Evolutionary conservation across 768 basidiomycete species (phyloP), one percentile per base, ranked within the genome.

Genomic region (Macrolepiota albuminosa): DNA sequence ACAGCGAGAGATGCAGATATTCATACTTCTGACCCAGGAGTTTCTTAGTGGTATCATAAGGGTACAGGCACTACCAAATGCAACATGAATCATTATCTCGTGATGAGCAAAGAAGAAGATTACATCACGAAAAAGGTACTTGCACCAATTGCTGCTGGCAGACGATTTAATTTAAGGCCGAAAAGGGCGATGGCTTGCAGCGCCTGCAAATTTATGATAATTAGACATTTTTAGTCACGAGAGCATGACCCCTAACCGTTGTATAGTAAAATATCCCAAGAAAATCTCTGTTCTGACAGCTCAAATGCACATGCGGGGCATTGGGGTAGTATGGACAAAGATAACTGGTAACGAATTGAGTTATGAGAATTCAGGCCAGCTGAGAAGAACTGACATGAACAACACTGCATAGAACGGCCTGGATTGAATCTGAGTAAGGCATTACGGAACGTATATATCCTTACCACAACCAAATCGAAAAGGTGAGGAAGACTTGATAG

Each of bases 181-280:
- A 91, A 91, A 11, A 91, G 72, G 1, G 83, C 87, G 47, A 91
- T 84, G 1, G 86, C 87, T 73, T 85, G 86, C 6, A 87, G 69
- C 3, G 78, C 80, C 73, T 78, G 56, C 2, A 36, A 21, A 36
- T 37, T 7, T 3, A 31, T 34, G 26, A 21, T 13, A 29, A 57
- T 59, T 3, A 52, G 47, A 52, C 47, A 16, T 65, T 54, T 31
- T 54, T 37, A 39, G 47, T 6, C 33, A 29, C 57, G 43, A 52
- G 24, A 21, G 37, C 6, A 37, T 31, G 14, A 14, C 18, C 52
- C 64, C 70, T 39, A 33, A 79, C 78, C 58, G 76, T 77, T 21
- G 77, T 73, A 69, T 80, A 84, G 63, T 82, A 83, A 63, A 83
- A 80, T 8, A 72, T 70, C 31, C 69, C 75, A 40, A 80, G 61